A percentile compares a stretch with the other conserved stretches of the same genome.
These are phyloP conservation scores for Xylaria digitata DNA, from an alignment of 2,329 filamentous ascomycete genomes.

Conservation along the genomic window DNA sequence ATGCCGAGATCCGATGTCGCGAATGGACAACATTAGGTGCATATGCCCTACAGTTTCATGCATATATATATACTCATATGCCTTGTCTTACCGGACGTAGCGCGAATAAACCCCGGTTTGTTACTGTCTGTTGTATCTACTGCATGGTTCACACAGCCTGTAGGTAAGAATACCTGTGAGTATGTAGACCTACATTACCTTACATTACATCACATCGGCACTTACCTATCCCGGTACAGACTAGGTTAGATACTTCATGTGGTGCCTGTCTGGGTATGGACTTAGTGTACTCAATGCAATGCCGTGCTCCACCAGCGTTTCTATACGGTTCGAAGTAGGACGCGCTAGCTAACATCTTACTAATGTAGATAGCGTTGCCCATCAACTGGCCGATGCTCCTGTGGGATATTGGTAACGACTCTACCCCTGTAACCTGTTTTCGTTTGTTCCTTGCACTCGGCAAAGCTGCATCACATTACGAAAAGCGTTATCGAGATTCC, in stretches of 20 bases:
- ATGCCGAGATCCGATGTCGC: neutral
- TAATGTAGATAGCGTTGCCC: neutral
- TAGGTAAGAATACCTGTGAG: no score
- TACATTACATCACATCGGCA: slow-evolving; percentile 2
- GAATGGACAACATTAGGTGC: neutral
- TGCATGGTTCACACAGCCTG: neutral
- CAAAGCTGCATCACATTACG: neutral
- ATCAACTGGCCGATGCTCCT: neutral
- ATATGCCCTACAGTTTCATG: neutral
- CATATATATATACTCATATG: neutral
- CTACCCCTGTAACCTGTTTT: neutral
- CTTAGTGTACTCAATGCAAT: neutral
- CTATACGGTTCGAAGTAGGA: slow-evolving; percentile 15
- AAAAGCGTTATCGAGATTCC: slow-evolving; percentile 23
- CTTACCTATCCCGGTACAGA: neutral
- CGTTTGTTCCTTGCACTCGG: neutral
- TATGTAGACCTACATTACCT: neutral
- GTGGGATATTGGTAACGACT: neutral
- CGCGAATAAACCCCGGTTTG: neutral
- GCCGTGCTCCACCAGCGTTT: slow-evolving; percentile 25
- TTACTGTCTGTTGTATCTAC: neutral
- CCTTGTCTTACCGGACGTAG: neutral
- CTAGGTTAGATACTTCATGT: no score
- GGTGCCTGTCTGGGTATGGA: no score
- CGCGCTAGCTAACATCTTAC: neutral